These are phyloP conservation scores for Sclerotinia borealis DNA, from an alignment of 2,329 filamentous ascomycete genomes.

Conservation along the genomic window DNA sequence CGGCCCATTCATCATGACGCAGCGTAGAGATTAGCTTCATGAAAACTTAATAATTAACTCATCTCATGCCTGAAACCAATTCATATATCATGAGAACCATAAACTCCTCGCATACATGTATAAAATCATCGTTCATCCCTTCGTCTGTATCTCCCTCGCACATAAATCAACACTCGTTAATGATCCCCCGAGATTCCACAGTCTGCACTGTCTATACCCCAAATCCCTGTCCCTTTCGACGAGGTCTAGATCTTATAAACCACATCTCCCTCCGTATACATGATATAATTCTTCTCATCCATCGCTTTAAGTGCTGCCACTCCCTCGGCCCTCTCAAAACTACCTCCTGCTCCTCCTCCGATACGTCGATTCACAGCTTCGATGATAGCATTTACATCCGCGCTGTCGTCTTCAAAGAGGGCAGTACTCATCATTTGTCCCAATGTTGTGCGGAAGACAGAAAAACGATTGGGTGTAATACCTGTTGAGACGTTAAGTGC, in stretches of 20 bases:
- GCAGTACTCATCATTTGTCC: slow-evolving; percentile 76
- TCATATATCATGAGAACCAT: slow-evolving; percentile 8
- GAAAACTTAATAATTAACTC: neutral
- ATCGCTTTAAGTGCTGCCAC: slow-evolving; percentile 71
- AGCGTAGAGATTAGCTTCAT: neutral
- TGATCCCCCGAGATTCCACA: neutral
- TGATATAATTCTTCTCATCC: slow-evolving; percentile 81
- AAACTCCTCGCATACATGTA: neutral
- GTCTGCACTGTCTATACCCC: neutral
- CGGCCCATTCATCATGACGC: neutral
- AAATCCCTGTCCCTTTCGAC: neutral
- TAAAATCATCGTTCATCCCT: neutral
- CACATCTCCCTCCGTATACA: slow-evolving; percentile 64
- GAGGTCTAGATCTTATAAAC: slow-evolving; percentile 61
- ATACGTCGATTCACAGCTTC: slow-evolving; percentile 72
- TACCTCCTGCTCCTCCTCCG: slow-evolving; percentile 43
- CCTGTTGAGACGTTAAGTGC: slow-evolving; percentile 24
- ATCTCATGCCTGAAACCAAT: slow-evolving; percentile 1
- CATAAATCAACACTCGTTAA: neutral
- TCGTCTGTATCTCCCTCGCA: neutral
- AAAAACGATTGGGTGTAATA: slow-evolving; percentile 52
- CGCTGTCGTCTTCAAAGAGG: slow-evolving; percentile 83
- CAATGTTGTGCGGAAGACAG: slow-evolving; percentile 71
- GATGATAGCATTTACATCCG: slow-evolving; percentile 68
- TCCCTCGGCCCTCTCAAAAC: slow-evolving; percentile 68